Evolutionary conservation across 305 asterid genomes (phyloP).

Genomic region (Fraxinus nigra): DNA sequence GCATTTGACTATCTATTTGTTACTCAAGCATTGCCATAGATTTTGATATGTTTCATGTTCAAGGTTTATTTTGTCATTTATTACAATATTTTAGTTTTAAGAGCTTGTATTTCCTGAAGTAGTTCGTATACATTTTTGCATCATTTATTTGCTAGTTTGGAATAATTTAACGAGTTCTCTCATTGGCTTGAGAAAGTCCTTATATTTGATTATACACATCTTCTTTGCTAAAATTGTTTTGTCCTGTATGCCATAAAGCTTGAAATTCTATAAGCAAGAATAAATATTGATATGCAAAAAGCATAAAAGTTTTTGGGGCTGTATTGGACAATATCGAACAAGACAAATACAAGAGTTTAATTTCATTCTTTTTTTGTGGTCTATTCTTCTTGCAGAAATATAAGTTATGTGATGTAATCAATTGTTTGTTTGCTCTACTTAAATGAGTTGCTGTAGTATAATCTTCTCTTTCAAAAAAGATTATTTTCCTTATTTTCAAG

Average conservation of each 20-base stretch:
- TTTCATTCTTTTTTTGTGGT: background rate
- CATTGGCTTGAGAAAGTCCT: background rate
- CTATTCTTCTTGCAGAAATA: background rate
- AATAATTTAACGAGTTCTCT: too few relatives aligned
- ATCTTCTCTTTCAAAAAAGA: background rate
- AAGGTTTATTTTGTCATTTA: background rate
- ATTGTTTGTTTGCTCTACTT: background rate
- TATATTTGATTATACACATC: background rate
- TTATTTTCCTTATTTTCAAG: background rate
- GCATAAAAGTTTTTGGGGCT: background rate
- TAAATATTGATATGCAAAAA: background rate
- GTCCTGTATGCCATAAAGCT: background rate
- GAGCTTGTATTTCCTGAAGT: background rate
- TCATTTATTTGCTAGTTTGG: background rate
- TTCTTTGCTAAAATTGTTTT: background rate
- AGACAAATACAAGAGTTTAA: background rate
- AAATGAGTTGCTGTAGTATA: background rate
- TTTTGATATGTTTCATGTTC: background rate
- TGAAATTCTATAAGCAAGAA: background rate
- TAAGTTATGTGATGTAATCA: background rate
- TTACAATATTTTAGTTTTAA: background rate
- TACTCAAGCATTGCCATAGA: background rate
- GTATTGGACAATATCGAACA: background rate
- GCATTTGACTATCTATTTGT: background rate
- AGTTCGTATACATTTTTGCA: background rate